phyloP scores from a whole-genome alignment of 305 asterid species.

The Solanum hybrid region DNA sequence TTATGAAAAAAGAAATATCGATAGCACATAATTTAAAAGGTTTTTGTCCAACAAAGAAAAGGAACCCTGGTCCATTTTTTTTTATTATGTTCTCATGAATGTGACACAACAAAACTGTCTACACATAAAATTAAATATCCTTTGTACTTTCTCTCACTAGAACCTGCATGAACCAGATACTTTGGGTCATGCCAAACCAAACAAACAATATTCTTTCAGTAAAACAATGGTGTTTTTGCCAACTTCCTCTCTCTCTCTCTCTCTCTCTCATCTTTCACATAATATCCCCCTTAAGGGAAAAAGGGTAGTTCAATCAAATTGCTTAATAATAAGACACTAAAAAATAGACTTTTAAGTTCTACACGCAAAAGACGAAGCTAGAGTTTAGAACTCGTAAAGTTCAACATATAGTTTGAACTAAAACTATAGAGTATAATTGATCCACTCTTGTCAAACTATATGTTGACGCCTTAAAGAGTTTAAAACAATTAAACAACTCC shows the following conservation, averaged over 20 bases:
- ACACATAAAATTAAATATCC: not conserved
- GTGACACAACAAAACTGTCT: slow-evolving; percentile 2
- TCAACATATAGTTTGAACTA: not conserved
- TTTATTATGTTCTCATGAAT: slow-evolving; percentile 10
- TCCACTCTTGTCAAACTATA: not conserved
- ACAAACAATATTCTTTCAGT: slow-evolving; percentile 20
- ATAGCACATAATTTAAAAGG: not conserved
- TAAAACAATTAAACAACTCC: not conserved
- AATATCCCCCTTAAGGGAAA: slow-evolving; percentile 12
- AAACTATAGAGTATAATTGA: not conserved
- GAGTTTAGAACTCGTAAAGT: too few relatives aligned
- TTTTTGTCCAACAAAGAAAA: not conserved
- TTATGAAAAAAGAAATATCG: not conserved
- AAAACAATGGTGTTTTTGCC: not conserved
- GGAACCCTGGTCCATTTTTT: slow-evolving; percentile 13
- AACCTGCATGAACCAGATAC: slow-evolving; percentile 30
- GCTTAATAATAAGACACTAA: slow-evolving; percentile 7
- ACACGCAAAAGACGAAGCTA: not conserved
- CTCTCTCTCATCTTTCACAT: slow-evolving; percentile 5
- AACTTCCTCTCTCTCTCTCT: slow-evolving; percentile 3
- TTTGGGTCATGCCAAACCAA: slow-evolving; percentile 20
- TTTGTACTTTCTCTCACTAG: slow-evolving; percentile 10
- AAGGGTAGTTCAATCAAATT: slow-evolving; percentile 6
- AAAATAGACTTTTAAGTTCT: not conserved
- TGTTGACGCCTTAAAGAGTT: not conserved